A percentile compares a stretch with the other conserved stretches of the same genome.
These are phyloP conservation scores for Eragrostis curvula DNA, from an alignment of 176 grass and related monocot genomes.

Conservation along the genomic window DNA sequence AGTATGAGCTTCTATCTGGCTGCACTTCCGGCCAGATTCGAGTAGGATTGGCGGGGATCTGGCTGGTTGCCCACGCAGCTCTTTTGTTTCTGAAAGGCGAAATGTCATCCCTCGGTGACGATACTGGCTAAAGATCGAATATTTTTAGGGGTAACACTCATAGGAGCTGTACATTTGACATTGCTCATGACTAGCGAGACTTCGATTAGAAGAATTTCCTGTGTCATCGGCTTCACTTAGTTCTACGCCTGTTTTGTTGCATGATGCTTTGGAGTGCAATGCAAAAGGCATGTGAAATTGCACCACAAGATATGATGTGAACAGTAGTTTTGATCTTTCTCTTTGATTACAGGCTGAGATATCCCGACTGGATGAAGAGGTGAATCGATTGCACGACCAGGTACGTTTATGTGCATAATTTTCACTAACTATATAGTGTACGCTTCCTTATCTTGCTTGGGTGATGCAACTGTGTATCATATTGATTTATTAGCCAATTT, in stretches of 20 bases:
- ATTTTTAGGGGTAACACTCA: background rate
- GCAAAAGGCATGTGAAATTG: background rate
- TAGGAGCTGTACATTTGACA: background rate
- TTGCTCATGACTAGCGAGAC: background rate
- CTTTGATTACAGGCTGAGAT: constrained; percentile 53
- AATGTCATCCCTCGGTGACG: background rate
- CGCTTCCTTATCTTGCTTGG: background rate
- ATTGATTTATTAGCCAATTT: background rate
- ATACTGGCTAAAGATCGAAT: background rate
- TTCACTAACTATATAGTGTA: background rate
- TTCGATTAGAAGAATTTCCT: background rate
- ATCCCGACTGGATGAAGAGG: constrained; percentile 45
- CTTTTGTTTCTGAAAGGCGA: background rate
- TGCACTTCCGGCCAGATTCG: background rate
- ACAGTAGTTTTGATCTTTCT: background rate
- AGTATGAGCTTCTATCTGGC: constrained; percentile 8
- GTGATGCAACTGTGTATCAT: background rate
- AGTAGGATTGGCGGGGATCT: background rate
- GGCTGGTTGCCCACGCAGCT: background rate
- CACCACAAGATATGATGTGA: background rate
- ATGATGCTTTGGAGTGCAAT: background rate
- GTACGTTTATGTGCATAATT: constrained; percentile 38
- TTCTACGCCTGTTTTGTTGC: background rate
- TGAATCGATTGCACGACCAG: constrained; percentile 67
- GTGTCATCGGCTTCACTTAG: background rate